Conservation (phyloP, 179 eudicot genomes). For the Spergularia azorica region DNA sequence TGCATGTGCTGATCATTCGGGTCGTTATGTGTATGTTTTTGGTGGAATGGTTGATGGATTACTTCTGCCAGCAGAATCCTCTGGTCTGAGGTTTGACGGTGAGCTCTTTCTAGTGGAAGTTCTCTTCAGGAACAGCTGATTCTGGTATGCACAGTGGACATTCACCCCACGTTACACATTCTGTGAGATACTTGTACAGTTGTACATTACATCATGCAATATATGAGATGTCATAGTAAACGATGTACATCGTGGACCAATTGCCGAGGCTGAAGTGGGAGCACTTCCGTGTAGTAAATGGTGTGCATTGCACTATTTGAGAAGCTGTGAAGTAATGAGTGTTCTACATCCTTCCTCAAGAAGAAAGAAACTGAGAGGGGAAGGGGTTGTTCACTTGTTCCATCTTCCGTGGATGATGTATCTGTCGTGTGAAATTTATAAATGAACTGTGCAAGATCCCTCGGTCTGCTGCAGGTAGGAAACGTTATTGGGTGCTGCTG, state of each 20-base stretch:
- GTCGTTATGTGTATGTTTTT: slow-evolving; percentile 63
- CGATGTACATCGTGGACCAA: slow-evolving; percentile 7
- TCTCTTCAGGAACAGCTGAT: slow-evolving; percentile 29
- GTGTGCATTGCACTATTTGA: neutral
- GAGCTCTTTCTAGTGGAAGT: slow-evolving; percentile 79
- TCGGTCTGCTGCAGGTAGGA: too few relatives aligned
- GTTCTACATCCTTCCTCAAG: too few relatives aligned
- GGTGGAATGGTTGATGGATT: slow-evolving; percentile 96
- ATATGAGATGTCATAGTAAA: slow-evolving; percentile 7
- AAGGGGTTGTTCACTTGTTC: too few relatives aligned
- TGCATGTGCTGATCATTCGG: slow-evolving; percentile 80
- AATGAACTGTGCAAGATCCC: too few relatives aligned
- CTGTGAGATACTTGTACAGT: slow-evolving; percentile 1
- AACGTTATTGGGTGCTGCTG: too few relatives aligned
- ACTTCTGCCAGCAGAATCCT: slow-evolving; percentile 57
- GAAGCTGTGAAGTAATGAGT: neutral
- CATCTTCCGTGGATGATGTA: too few relatives aligned
- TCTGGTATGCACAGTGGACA: neutral
- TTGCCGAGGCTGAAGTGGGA: neutral
- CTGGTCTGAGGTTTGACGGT: slow-evolving; percentile 76
- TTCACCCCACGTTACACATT: too few relatives aligned
- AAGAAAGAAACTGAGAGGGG: too few relatives aligned
- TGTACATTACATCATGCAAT: slow-evolving; percentile 4
- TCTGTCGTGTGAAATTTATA: too few relatives aligned
- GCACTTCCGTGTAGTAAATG: neutral